Percentiles rank a stretch among this genome's conserved stretches.
Evolutionary conservation across 371 early-diverging fungal genomes (phyloP).

Genomic region (Smittium culicis): DNA sequence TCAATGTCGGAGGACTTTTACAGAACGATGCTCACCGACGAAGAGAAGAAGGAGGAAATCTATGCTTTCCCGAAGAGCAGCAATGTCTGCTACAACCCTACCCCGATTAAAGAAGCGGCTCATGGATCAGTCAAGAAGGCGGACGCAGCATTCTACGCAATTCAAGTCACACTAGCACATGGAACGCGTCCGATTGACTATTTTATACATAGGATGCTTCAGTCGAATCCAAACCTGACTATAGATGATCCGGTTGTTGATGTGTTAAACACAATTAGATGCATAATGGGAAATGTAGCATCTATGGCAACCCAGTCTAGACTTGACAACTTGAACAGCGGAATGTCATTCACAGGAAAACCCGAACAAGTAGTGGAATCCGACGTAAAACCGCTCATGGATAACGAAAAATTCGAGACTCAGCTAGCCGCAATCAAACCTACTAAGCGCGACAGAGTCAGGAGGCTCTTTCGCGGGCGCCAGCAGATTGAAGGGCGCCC

Average conservation of each 20-base stretch:
- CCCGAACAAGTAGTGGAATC: neutral
- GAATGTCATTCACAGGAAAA: neutral
- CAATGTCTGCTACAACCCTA: too few species aligned
- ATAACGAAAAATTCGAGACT: neutral
- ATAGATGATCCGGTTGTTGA: neutral
- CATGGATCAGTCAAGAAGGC: too few species aligned
- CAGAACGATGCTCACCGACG: too few species aligned
- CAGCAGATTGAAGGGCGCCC: neutral
- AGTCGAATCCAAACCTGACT: neutral
- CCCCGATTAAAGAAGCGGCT: too few species aligned
- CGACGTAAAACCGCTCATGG: neutral
- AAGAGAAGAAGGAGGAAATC: too few species aligned
- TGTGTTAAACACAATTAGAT: neutral
- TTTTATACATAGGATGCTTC: neutral
- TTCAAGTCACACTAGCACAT: neutral
- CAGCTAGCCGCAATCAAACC: neutral
- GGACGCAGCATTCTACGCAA: neutral
- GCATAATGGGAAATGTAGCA: neutral
- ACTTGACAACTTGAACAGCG: neutral
- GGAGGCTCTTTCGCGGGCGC: neutral
- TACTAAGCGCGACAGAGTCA: neutral
- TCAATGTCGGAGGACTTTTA: too few species aligned
- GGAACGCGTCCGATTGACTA: neutral
- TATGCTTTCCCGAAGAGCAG: too few species aligned
- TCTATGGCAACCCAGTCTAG: too few species aligned